Percentiles rank a stretch among this genome's conserved stretches.
Conservation (phyloP, 1,284 basidiomycete species). For the Chondrostereum purpureum region DNA sequence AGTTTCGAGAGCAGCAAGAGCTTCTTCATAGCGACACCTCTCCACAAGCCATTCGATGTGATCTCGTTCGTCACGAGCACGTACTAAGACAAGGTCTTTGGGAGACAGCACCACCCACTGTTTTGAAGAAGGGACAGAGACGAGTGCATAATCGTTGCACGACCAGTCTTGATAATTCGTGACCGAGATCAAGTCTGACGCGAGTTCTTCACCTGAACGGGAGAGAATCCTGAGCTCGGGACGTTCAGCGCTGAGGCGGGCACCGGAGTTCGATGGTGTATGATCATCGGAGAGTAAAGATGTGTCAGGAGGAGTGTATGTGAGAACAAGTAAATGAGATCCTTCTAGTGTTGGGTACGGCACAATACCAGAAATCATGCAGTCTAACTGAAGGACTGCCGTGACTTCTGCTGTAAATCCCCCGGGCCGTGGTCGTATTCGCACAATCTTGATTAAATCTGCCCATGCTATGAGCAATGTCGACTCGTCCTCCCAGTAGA, state of each 20-base stretch:
- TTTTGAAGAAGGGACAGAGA: constrained; percentile 23
- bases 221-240: constrained; percentile 94
- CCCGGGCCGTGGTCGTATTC: constrained; percentile 60
- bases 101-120: constrained; percentile 84
- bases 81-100: constrained; percentile 79
- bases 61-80: constrained; percentile 82
- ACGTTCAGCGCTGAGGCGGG: constrained; percentile 75
- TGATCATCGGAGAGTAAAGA: constrained; percentile 57
- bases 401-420: constrained; percentile 80
- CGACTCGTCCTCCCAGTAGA: constrained; percentile 88
- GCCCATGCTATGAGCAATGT: constrained; percentile 95
- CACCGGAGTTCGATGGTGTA: constrained; percentile 60
- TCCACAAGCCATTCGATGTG: constrained; percentile 94
- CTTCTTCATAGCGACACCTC: constrained; percentile 81
- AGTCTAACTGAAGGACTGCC: constrained; percentile 89
- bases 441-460: constrained; percentile 87
- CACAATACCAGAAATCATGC: constrained; percentile 90
- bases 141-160: constrained; percentile 88
- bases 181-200: constrained; percentile 80
- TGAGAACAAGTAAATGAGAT: constrained; percentile 74
- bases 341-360: constrained; percentile 55
- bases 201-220: constrained; percentile 82
- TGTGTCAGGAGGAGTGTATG: constrained; percentile 70
- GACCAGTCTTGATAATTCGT: constrained; percentile 77
- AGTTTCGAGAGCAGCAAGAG: constrained; percentile 78